phyloP scores from a whole-genome alignment of 192 early-diverging fungal species.

The Glomus cerebriforme region DNA sequence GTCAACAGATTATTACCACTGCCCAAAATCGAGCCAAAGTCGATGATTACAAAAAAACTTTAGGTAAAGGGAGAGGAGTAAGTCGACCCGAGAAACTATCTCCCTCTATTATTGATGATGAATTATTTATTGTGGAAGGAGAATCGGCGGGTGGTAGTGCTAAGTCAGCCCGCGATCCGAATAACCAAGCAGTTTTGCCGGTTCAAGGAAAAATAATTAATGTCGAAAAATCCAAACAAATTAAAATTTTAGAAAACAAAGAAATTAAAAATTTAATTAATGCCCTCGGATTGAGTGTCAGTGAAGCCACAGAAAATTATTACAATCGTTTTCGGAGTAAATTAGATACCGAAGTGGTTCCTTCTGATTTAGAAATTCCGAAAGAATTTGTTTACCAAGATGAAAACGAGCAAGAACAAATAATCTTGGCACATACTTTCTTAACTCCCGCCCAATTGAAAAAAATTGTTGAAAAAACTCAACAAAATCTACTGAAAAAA shows the following conservation, averaged over 20 bases:
- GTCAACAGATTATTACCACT: conserved; percentile 2
- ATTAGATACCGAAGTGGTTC: not conserved
- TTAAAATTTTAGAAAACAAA: conserved; percentile 2
- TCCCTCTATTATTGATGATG: too few species aligned
- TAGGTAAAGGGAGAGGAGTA: too few species aligned
- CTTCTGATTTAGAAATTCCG: not conserved
- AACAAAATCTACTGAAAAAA: conserved; percentile 1
- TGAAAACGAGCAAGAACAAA: not conserved
- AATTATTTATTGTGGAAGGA: conserved; percentile 26
- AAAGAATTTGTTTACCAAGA: conserved; percentile 19
- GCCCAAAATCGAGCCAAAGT: conserved; percentile 26
- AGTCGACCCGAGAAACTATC: too few species aligned
- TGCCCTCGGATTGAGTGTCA: conserved; percentile 13
- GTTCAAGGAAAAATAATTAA: conserved; percentile 21
- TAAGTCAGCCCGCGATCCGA: conserved; percentile 1
- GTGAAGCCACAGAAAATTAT: conserved; percentile 8
- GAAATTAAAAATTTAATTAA: conserved; percentile 7
- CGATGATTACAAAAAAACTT: too few species aligned
- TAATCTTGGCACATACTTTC: conserved; percentile 10
- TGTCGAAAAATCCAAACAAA: not conserved
- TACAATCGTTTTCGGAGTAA: conserved; percentile 14
- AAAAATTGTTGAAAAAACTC: not conserved
- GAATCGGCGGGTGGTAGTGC: conserved; percentile 29
- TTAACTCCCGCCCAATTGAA: not conserved
- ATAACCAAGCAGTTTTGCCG: conserved; percentile 13